Base-by-base conservation (phyloP, 176 grass and related monocot species). In the Thalia dealbata region DNA sequence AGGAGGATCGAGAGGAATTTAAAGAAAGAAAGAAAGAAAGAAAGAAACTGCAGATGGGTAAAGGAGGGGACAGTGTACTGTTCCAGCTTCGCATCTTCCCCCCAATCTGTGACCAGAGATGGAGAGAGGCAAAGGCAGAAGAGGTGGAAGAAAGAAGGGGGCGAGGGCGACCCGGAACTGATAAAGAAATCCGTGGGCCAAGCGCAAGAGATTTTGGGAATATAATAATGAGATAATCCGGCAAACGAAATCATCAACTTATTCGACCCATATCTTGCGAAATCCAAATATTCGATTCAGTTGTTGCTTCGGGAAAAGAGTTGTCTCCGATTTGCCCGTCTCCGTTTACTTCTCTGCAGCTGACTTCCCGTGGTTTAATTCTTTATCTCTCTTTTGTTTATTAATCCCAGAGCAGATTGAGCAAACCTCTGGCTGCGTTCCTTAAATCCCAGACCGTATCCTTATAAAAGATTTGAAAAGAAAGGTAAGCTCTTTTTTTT, bases 221-320 rank as follows among this genome's bases (percentile, higher is more conserved):
- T 74, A 74, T 29, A 74, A 25, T 74, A 45, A n/a, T 48, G 69
- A 52, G 69, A 15, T 71, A 29, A 71, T 71, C 69, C 46, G 21
- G 21, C 29, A 61, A 51, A n/a, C 24, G 14, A 30, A 76, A 59
- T 26, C 23, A 84, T 76, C 91, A 81, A 80, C 87, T 84, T 87
- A 92, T 74, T 75, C 68, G 25, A 52, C 45, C 74, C 84, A 89
- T 89, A 96, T 87, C 89, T 83, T 68, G 77, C 73, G 46, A 84
- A 96, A 91, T 89, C 78, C 82, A 51, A 42, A 83, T 78, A 89
- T 91, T 96, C 86, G 89, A 78, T 87, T 79, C 76, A 84, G 70
- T 81, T 67, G 74, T n/a, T 55, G 70, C 69, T 71, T 56, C 63
- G 51, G 32, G 25, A 76, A 77, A 75, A n/a, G 58, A 72, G 21